Evolutionary conservation across 371 early-diverging fungal species (phyloP).

Genomic region (Apophysomyces trapeziformis): DNA sequence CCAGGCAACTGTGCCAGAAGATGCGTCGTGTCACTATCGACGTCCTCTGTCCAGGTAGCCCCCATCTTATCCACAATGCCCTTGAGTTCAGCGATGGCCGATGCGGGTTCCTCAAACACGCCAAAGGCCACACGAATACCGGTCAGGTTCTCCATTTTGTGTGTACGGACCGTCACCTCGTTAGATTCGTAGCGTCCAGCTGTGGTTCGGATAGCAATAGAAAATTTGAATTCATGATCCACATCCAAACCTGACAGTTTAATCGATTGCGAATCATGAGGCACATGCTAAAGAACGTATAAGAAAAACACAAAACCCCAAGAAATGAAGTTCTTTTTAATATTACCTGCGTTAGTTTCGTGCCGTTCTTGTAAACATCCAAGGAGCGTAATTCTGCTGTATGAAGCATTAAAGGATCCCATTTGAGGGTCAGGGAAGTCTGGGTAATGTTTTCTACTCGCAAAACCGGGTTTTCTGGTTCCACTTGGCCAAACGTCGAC

Average conservation of each 20-base stretch:
- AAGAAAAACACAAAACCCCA: neutral
- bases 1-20: constrained; percentile 83
- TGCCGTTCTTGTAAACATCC: constrained; percentile 84
- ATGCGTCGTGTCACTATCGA: constrained; percentile 91
- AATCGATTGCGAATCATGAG: constrained; percentile 64
- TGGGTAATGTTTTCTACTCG: constrained; percentile 84
- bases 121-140: constrained; percentile 94
- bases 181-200: constrained; percentile 86
- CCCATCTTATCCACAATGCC: constrained; percentile 83
- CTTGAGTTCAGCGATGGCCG: constrained; percentile 73
- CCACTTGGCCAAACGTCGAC: constrained; percentile 73
- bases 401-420: constrained; percentile 86
- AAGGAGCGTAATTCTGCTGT: constrained; percentile 80
- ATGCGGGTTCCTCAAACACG: constrained; percentile 70
- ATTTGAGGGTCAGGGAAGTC: constrained; percentile 87
- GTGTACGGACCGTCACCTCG: constrained; percentile 77
- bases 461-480: constrained; percentile 81
- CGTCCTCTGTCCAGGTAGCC: constrained; percentile 84
- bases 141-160: constrained; percentile 92
- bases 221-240: constrained; percentile 86
- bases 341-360: constrained; percentile 55
- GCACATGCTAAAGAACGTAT: constrained; percentile 39
- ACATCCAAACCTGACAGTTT: constrained; percentile 91
- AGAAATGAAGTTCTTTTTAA: neutral
- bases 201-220: constrained; percentile 86